These are phyloP conservation scores for Crassisporium funariophilum DNA, from an alignment of 768 basidiomycete species.

Conservation along the genomic window DNA sequence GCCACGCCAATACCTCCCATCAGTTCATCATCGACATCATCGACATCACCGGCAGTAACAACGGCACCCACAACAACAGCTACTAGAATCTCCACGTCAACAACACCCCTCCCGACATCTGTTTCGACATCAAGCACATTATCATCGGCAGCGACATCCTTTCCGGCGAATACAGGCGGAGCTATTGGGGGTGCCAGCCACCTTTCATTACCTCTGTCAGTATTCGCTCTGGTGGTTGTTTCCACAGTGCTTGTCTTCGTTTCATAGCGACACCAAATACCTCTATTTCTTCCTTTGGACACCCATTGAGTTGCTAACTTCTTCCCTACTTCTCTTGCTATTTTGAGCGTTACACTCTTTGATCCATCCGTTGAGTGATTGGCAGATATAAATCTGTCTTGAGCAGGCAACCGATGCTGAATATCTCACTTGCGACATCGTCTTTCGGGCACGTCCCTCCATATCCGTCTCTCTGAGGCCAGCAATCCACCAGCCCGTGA, in stretches of 20 bases:
- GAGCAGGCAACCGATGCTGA: too few relatives aligned
- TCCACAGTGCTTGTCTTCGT: neutral
- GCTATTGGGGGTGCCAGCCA: neutral
- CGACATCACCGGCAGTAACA: slow-evolving; percentile 15
- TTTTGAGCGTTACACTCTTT: too few relatives aligned
- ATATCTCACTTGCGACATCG: too few relatives aligned
- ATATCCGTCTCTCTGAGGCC: too few relatives aligned
- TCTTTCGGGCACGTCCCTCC: too few relatives aligned
- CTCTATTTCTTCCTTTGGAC: neutral
- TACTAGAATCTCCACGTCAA: slow-evolving; percentile 7
- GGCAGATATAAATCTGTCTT: too few relatives aligned
- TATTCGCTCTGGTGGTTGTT: neutral
- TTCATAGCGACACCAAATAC: neutral
- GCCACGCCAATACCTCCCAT: slow-evolving; percentile 23
- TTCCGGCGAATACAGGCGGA: slow-evolving; percentile 1
- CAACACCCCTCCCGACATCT: slow-evolving; percentile 10
- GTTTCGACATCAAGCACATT: slow-evolving; percentile 18
- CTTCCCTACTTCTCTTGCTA: too few relatives aligned
- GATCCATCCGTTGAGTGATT: too few relatives aligned
- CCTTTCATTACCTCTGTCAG: neutral
- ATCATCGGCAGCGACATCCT: slow-evolving; percentile 11
- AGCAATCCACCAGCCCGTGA: too few relatives aligned
- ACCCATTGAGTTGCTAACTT: too few relatives aligned
- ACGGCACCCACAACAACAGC: slow-evolving; percentile 16
- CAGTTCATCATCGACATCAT: slow-evolving; percentile 14